These are phyloP conservation scores for Nicotiana rustica DNA, from an alignment of 305 asterid species.

Conservation along the genomic window DNA sequence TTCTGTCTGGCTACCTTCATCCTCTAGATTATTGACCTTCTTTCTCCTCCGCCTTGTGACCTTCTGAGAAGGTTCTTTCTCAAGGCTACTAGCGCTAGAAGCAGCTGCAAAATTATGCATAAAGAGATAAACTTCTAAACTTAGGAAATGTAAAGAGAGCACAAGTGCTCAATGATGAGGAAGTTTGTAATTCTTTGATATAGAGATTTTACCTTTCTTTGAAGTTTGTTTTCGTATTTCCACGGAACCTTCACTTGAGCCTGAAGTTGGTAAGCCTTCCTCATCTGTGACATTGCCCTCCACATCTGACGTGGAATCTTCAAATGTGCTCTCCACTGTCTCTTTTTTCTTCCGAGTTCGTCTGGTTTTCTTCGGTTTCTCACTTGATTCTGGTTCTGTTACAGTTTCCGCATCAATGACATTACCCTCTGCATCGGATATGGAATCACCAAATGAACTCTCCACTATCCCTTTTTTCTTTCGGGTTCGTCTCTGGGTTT, in stretches of 20 bases:
- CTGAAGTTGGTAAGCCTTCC: conserved; percentile 48
- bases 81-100: conserved; percentile 48
- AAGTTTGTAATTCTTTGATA: background rate
- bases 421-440: conserved; percentile 37
- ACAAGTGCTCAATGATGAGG: conserved; percentile 6
- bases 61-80: conserved; percentile 59
- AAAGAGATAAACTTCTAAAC: conserved; percentile 25
- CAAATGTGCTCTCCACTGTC: conserved; percentile 45
- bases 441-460: conserved; percentile 50
- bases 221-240: conserved; percentile 54
- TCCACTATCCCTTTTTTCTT: conserved; percentile 55
- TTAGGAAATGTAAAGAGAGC: background rate
- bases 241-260: conserved; percentile 44
- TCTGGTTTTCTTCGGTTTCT: conserved; percentile 50
- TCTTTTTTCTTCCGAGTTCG: conserved; percentile 60
- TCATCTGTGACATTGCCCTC: conserved; percentile 49
- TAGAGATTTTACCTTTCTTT: conserved; percentile 45
- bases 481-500: conserved; percentile 52
- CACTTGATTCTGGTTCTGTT: conserved; percentile 49
- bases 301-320: conserved; percentile 42
- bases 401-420: conserved; percentile 42
- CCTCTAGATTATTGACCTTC: conserved; percentile 53
- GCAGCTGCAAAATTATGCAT: conserved; percentile 55
- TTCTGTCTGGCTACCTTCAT: conserved; percentile 56
- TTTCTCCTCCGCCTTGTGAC: conserved; percentile 67